Evolutionary conservation across 345 rosid species (phyloP), one percentile per base, ranked within the genome.

Genomic region (Linum trigynum): DNA sequence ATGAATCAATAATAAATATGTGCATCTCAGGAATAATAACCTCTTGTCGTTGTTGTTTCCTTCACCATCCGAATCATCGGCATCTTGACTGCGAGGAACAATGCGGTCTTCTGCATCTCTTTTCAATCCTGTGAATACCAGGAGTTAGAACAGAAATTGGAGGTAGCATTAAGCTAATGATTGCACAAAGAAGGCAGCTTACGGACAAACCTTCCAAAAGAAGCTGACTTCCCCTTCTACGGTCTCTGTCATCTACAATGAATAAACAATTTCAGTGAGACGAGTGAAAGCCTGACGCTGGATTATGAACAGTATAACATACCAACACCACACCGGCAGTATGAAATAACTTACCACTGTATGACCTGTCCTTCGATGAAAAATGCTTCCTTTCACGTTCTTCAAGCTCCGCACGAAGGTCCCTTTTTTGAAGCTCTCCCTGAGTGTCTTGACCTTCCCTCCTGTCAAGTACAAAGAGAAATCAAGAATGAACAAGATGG

Each of bases 61-160:
- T 61, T 91, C 96, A 63, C 82, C 83, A 76, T 89, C 98, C 77
- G 98, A 91, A 76, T 91, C 98, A 87, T 91, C 96, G 71, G 99
- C 99, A 84, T 94, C 97, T 43, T 84, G 77, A 71, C 79, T 87
- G 59, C 91, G 95, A 38, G 92, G 97, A 60, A 84, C 59, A 61
- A 84, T 82, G 55, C 99, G 89, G 38, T 86, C 99, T 74, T 90
- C 99, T 67, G 76, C 65, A 55, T 85, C 99, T 78, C 96, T 81
- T 77, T 74, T 92, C 7, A 80, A 64, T 58, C 96, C 98, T 90
- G 60, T 3, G 68, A 45, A 53, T 14, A 67, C 61, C 61, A 10
- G 40, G 42, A 70, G 65, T 78, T 74, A 74, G 81, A 55, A 59
- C 70, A 62, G 55, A 51, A 9, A 72, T 38, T 42, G 9, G 5